Evolutionary conservation across 495 filamentous ascomycete species (phyloP), one percentile per base, ranked within the genome.

Genomic region (Xylaria telfairii): DNA sequence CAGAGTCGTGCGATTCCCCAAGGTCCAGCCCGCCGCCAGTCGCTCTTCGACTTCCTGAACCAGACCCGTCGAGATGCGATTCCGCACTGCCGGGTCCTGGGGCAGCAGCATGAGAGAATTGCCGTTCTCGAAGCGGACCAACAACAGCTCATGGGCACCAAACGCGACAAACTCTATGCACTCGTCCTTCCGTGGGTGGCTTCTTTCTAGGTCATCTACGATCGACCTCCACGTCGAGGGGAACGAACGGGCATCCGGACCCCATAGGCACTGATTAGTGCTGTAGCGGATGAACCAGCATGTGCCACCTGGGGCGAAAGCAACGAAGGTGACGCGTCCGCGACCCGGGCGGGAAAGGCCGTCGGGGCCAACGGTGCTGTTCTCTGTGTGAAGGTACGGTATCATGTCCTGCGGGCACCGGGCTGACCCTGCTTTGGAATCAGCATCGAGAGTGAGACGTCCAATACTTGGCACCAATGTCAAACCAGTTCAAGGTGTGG

Each of bases 271-370:
- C 39, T 63, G 60, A 21, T 32, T 19, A 17, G 39, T 63, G 41
- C 26, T 63, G 41, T 63, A 63, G 19, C 60, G 60, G 41, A 63
- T 63, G 41, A 63, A 63, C 60, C 60, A 63, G 26, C 60, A 63
- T 30, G 3, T 46, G 13, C 60, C 60, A n/a, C 15, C 60, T 6
- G 60, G 60, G 24, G 26, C 37, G 60, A 63, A 63, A 46, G 60
- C 41, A 19, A 63, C 60, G 24, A 63, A 63, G 41, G 17, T 28
- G 26, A 26, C 21, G 60, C 60, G 60, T 13, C 60, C 60, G 21
- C 60, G 60, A 46, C 60, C 60, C 13, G 41, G 39, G 12, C 7
- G 60, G 24, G 26, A 8, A 30, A 44, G 41, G 13, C 60, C 60
- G 60, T 63, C 41, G 24, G 41, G 2, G 15, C 60, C 39, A 10